Evolutionary conservation across 768 basidiomycete species (phyloP).

Genomic region (Clitopilus passeckerianus): DNA sequence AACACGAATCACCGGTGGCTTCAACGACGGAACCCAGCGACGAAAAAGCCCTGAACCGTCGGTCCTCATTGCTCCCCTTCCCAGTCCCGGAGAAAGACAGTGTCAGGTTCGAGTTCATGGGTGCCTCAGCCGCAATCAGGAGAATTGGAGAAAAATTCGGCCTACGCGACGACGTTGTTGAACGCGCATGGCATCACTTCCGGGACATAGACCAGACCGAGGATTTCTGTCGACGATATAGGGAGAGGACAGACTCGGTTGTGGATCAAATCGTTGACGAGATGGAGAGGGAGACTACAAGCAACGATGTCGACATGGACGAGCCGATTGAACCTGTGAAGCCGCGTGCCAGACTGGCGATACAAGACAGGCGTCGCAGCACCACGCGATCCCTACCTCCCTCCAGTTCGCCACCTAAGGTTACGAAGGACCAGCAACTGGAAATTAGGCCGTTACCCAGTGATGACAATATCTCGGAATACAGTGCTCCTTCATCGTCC

Average conservation of each 20-base stretch:
- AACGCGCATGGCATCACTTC: slow-evolving; percentile 27
- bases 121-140: slow-evolving; percentile 20
- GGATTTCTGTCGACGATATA: slow-evolving; percentile 30
- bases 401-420: slow-evolving; percentile 1
- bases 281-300: slow-evolving; percentile 7
- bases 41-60: background rate
- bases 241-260: slow-evolving; percentile 25
- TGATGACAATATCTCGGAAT: slow-evolving; percentile 17
- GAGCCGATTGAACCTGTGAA: background rate
- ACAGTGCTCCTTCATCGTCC: slow-evolving; percentile 20
- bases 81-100: slow-evolving; percentile 14
- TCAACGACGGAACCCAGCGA: background rate
- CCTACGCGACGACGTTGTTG: slow-evolving; percentile 34
- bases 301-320: background rate
- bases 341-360: background rate
- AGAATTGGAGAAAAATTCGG: slow-evolving; percentile 42
- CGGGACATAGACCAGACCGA: slow-evolving; percentile 33
- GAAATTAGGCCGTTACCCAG: slow-evolving; percentile 15
- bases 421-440: slow-evolving; percentile 8
- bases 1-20: background rate
- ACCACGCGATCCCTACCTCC: background rate
- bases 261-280: slow-evolving; percentile 9
- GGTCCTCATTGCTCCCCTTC: slow-evolving; percentile 6
- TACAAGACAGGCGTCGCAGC: background rate
- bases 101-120: slow-evolving; percentile 14